Evolutionary conservation across 441 rosid genomes (phyloP), one percentile per base, ranked within the genome.

Genomic region (Adansonia rubrostipa): DNA sequence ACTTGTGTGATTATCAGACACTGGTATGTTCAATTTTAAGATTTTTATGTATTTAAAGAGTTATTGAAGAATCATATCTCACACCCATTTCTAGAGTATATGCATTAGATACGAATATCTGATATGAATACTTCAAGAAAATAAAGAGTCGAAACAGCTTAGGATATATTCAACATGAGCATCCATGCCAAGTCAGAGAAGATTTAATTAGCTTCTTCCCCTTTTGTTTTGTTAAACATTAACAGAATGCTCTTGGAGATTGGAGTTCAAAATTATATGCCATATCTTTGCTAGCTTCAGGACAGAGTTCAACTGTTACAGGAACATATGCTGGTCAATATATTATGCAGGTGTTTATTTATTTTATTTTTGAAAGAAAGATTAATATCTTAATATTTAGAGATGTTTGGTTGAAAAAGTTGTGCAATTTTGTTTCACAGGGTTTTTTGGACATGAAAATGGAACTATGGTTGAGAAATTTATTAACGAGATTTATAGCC

Each of bases 271-370:
- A 42, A n/a, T 14, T 42, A 15, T 66, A 66, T 15, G 71, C 53
- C 48, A 42, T 66, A 66, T 42, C 71, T 42, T 47, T 66, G 13
- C 20, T 66, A 9, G 71, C 71, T 19, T 40, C 71, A 6, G 71
- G 71, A 42, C 53, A 66, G 22, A 66, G 71, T 47, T 66, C 71
- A 66, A 66, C 50, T 47, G 50, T 66, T 47, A 66, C 71, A 66
- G 71, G 71, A 3, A 42, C 51, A 36, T 66, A 66, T 42, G 71
- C 71, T 7, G 71, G 71, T 10, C 71, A 66, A 42, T 66, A 42
- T 42, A 66, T 66, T 5, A 66, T 66, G 71, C 48, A 66, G 71
- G 71, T 65, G 50, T 13, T 24, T 2, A 1, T 6, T 28, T 2
- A 33, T 64, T 10, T 28, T 33, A 14, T 64, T 13, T 33, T 28